Percentiles rank a stretch among this genome's conserved stretches.
These are phyloP conservation scores for Xylaria multiplex DNA, from an alignment of 2,329 filamentous ascomycete species.

Conservation along the genomic window DNA sequence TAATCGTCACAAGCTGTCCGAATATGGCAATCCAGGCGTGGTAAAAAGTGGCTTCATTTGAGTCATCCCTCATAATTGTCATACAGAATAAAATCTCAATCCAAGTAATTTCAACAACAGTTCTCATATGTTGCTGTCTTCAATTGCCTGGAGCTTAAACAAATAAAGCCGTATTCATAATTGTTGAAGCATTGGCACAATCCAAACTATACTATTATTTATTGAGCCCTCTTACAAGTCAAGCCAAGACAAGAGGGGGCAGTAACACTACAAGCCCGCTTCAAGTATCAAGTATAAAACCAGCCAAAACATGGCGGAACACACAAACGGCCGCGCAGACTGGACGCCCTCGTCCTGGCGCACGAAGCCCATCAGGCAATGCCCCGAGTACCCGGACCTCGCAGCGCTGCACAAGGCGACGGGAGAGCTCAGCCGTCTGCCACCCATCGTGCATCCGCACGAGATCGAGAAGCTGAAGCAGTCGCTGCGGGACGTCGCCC, in stretches of 20 bases:
- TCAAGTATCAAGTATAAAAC: no score
- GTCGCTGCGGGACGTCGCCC: constrained; percentile 83
- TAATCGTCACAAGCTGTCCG: constrained; percentile 31
- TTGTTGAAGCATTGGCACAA: constrained; percentile 20
- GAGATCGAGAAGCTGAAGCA: constrained; percentile 84
- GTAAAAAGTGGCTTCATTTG: constrained; percentile 29
- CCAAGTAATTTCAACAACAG: not conserved
- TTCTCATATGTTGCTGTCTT: no score
- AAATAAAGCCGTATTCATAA: not conserved
- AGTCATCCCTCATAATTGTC: constrained; percentile 23
- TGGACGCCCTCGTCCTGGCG: constrained; percentile 78
- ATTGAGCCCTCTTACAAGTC: not conserved
- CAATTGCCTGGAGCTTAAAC: not conserved
- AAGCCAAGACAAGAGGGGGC: not conserved
- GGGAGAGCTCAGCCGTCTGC: constrained; percentile 72
- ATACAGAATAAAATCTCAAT: not conserved
- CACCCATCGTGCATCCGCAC: constrained; percentile 80
- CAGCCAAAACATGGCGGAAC: constrained; percentile 15
- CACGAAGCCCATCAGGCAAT: constrained; percentile 81
- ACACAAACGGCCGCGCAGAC: constrained; percentile 33
- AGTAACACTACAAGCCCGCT: not conserved
- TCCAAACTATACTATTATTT: not conserved
- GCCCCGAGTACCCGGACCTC: constrained; percentile 74
- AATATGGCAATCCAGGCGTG: constrained; percentile 26
- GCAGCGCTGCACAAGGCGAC: constrained; percentile 68